Evolutionary conservation across 352 stramenopile genomes (phyloP), one percentile per base, ranked within the genome.

Genomic region (Globisporangium mamillatum): DNA sequence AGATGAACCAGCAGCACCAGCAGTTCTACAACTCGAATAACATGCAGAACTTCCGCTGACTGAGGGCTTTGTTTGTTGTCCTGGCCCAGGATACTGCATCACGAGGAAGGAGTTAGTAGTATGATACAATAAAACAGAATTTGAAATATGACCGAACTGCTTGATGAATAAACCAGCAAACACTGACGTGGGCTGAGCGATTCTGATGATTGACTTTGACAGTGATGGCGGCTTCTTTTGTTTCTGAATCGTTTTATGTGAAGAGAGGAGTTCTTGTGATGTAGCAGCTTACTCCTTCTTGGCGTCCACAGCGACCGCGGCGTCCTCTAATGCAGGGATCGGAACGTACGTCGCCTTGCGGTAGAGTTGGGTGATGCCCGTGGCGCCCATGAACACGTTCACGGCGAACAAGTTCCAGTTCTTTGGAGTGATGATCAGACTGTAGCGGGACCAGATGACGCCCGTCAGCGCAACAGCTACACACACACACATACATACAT

Each of bases 321-420:
- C 20, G 22, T 8, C n/a, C 22, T 63, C 34, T 48, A 63, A 41
- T 52, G 58, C 58, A 10, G 58, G 58, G 25, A 27, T 29, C 5
- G 65, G 69, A 24, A 73, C 67, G 55, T 87, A 88, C 76, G 72
- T 79, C 62, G 79, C 76, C 72, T 95, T 95, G 70, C 89, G 85
- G 68, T 82, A 93, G 71, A 97, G 79, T 75, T 97, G 90, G 72
- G 76, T 80, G 48, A 93, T 74, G 3, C 91, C 91, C 55, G 90
- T 97, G 71, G 76, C 84, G 48, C 80, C 89, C 86, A 97, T 97
- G 65, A 96, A 94, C 32, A 94, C 75, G 70, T 97, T 97, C 53
- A 97, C 91, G 1, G 83, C 76, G 67, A 97, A 93, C 18, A 97
- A 77, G 72, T 96, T 97, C 83, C 91, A 97, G 82, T 97, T 97